phyloP scores from a whole-genome alignment of 495 filamentous ascomycete species.

The Xylaria longipes region DNA sequence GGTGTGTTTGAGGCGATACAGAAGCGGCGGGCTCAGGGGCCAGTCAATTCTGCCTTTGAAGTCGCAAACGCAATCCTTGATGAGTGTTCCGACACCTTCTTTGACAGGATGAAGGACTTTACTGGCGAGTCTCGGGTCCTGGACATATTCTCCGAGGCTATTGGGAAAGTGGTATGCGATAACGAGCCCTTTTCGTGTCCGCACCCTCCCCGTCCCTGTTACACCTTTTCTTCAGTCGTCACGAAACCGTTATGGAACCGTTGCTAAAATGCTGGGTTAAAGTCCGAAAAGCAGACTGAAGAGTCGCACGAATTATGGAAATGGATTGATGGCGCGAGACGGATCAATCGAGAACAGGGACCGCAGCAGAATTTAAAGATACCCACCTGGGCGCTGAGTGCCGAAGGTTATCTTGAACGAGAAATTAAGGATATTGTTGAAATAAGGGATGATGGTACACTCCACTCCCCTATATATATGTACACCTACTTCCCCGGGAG shows the following conservation, averaged over 20 bases:
- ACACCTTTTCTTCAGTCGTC: neutral
- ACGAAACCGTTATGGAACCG: neutral
- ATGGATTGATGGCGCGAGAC: neutral
- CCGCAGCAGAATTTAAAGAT: neutral
- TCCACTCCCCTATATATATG: too few relatives aligned
- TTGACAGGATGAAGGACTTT: constrained; percentile 57
- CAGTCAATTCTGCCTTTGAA: constrained; percentile 68
- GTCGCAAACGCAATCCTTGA: constrained; percentile 67
- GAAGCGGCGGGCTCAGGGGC: constrained; percentile 54
- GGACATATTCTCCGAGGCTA: constrained; percentile 16
- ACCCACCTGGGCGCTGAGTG: neutral
- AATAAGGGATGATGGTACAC: too few relatives aligned
- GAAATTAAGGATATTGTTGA: constrained; percentile 68
- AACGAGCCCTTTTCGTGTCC: neutral
- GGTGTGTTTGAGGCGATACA: constrained; percentile 66
- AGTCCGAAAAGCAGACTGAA: neutral
- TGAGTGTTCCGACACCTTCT: constrained; percentile 66
- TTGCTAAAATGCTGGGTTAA: neutral
- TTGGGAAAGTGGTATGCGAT: constrained; percentile 2
- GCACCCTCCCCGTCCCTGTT: neutral
- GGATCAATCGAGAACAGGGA: constrained; percentile 1
- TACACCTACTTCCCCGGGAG: too few relatives aligned
- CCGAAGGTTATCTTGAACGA: constrained; percentile 26
- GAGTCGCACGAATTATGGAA: neutral
- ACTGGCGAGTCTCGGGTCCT: constrained; percentile 2